Conservation (phyloP, 352 stramenopile species). For the Aphanomyces stellatus region DNA sequence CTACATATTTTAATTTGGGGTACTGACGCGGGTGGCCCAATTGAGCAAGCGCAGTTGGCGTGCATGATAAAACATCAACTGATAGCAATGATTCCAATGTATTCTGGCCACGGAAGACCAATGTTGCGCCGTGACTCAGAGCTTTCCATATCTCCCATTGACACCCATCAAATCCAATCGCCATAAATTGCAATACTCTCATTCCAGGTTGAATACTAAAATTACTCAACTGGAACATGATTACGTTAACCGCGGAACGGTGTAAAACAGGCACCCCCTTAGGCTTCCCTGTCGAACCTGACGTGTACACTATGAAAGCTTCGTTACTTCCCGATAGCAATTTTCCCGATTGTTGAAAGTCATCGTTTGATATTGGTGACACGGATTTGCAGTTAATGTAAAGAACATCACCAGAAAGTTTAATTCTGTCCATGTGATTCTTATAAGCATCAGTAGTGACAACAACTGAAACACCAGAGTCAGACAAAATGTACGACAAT, state of each 20-base stretch:
- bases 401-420: no score
- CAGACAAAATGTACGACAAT: not conserved
- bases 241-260: not conserved
- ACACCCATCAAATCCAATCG: not conserved
- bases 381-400: no score
- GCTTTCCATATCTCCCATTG: conserved; percentile 1
- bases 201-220: no score
- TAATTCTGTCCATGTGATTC: no score
- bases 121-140: not conserved
- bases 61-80: not conserved
- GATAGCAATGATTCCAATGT: not conserved
- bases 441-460: no score
- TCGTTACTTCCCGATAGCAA: not conserved
- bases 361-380: no score
- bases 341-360: no score
- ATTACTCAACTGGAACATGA: not conserved
- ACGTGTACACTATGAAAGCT: not conserved
- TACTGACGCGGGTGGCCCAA: not conserved
- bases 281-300: not conserved
- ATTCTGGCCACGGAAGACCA: not conserved
- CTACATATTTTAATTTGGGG: not conserved
- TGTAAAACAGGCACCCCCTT: not conserved
- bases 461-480: no score
- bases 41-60: not conserved
- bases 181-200: not conserved